Evolutionary conservation across 2,329 filamentous ascomycete species (phyloP), one percentile per base, ranked within the genome.

Genomic region (Keithomyces neogunnii): DNA sequence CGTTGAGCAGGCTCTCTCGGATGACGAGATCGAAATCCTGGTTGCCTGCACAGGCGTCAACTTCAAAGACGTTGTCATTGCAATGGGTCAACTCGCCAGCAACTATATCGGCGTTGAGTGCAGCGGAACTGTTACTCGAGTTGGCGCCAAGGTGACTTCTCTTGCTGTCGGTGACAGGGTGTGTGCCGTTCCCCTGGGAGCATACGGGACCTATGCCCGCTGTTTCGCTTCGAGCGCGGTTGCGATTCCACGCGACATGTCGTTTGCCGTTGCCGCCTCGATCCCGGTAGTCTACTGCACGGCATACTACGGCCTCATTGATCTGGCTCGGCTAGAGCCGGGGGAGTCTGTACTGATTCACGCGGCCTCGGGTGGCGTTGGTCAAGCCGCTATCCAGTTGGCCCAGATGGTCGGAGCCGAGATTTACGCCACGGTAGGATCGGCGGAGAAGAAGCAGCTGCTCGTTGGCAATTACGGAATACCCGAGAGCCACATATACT

Each of bases 141-240:
- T 88, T 11, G 88, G 88, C 6, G 66, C 76, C 1, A 73, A 71
- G 3, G 82, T 88, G 2, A 79, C 69, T n/a, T 70, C 68, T 29
- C 77, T 92, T 52, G 71, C 80, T 54, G 61, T 76, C 4, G 89
- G 89, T 51, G 89, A 95, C 69, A 83, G 87, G 57, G 84, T 95
- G 10, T 89, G 89, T 10, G 64, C 64, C 40, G 60, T 66, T 60
- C 69, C 59, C 0, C 50, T 62, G 1, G 65, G 67, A 3, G 65
- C 65, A 1, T 68, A 68, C 46, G 60, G 66, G 13, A 69, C 63
- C 4, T 62, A 59, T 39, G 56, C 66, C 3, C 62, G 63, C n/a
- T 67, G 66, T 3, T 58, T 57, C 42, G 64, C 63, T 26, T 59
- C 62, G 13, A 62, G 66, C 51, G 65, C 63, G 0, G 66, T 67